Percentiles rank a stretch among this genome's conserved stretches.
Evolutionary conservation across 2,329 filamentous ascomycete genomes (phyloP).

Genomic region (Talaromyces piceae): DNA sequence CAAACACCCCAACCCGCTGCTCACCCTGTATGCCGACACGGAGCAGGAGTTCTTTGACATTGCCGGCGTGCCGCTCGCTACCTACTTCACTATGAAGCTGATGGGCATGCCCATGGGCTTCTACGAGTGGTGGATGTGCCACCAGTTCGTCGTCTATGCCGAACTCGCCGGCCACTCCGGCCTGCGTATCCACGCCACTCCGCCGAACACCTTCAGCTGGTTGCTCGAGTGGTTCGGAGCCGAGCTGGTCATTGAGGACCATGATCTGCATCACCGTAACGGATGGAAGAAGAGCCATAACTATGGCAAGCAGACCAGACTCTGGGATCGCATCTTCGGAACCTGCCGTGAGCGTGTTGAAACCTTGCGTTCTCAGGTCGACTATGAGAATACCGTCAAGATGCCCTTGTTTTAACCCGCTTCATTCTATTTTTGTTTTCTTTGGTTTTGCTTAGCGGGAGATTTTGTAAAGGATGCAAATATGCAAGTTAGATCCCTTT

Average conservation of each 20-base stretch:
- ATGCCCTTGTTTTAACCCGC: slow-evolving; percentile 21
- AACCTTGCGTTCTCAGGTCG: slow-evolving; percentile 17
- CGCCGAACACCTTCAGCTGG: slow-evolving; percentile 26
- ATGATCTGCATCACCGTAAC: slow-evolving; percentile 27
- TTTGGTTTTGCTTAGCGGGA: no score
- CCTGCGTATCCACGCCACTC: slow-evolving; percentile 27
- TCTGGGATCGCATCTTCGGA: slow-evolving; percentile 28
- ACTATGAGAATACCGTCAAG: slow-evolving; percentile 15
- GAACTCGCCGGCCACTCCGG: slow-evolving; percentile 36
- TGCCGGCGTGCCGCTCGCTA: slow-evolving; percentile 29
- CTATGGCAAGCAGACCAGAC: slow-evolving; percentile 27
- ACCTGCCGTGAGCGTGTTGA: slow-evolving; percentile 27
- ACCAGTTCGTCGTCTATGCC: slow-evolving; percentile 35
- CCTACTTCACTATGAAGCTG: slow-evolving; percentile 25
- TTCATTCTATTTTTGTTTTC: neutral
- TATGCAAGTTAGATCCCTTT: no score
- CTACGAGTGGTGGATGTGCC: slow-evolving; percentile 39
- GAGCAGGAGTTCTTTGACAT: slow-evolving; percentile 37
- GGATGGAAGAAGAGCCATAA: slow-evolving; percentile 28
- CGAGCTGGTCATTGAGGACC: slow-evolving; percentile 35
- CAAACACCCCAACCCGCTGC: slow-evolving; percentile 34
- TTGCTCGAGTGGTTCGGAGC: slow-evolving; percentile 24
- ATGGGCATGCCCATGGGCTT: slow-evolving; percentile 37
- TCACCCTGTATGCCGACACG: slow-evolving; percentile 32
- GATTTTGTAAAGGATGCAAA: no score